Conservation (phyloP, 805 yeast species). For the Hanseniaspora clermontiae region DNA sequence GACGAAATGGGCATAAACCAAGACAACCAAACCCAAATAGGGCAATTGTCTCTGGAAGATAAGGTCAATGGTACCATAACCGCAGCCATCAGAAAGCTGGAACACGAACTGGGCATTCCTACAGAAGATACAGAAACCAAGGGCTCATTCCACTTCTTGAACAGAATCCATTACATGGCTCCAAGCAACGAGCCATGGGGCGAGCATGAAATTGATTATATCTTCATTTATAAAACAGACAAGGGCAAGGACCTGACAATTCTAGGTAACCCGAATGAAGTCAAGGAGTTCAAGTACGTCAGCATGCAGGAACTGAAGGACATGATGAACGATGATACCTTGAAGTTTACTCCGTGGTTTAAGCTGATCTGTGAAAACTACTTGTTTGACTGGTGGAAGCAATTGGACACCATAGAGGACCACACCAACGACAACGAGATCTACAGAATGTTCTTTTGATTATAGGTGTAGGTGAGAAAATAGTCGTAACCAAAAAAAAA, state of each 20-base stretch:
- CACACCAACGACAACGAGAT: slow-evolving; percentile 32
- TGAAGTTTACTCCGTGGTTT: slow-evolving; percentile 95
- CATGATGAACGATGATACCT: slow-evolving; percentile 59
- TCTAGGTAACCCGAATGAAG: slow-evolving; percentile 67
- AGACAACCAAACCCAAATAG: neutral
- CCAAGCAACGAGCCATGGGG: slow-evolving; percentile 82
- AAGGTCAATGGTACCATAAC: slow-evolving; percentile 67
- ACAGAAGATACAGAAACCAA: slow-evolving; percentile 43
- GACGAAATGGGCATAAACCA: slow-evolving; percentile 57
- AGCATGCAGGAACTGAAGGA: slow-evolving; percentile 48
- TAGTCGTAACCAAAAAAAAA: too few relatives aligned
- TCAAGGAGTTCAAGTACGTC: slow-evolving; percentile 68
- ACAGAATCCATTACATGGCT: slow-evolving; percentile 90
- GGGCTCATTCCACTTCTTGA: slow-evolving; percentile 64
- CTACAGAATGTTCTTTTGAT: slow-evolving; percentile 27
- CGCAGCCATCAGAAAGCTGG: slow-evolving; percentile 86
- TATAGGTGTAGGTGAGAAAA: too few relatives aligned
- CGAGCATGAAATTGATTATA: slow-evolving; percentile 94
- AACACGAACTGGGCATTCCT: slow-evolving; percentile 82
- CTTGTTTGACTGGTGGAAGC: slow-evolving; percentile 88
- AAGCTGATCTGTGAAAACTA: slow-evolving; percentile 85
- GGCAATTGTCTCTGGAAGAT: slow-evolving; percentile 32
- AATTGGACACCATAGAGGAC: slow-evolving; percentile 44
- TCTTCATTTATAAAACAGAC: slow-evolving; percentile 56
- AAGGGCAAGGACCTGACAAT: slow-evolving; percentile 36